Conservation (phyloP, 1,139 yeast genomes). For the Yamadazyma mexicana region DNA sequence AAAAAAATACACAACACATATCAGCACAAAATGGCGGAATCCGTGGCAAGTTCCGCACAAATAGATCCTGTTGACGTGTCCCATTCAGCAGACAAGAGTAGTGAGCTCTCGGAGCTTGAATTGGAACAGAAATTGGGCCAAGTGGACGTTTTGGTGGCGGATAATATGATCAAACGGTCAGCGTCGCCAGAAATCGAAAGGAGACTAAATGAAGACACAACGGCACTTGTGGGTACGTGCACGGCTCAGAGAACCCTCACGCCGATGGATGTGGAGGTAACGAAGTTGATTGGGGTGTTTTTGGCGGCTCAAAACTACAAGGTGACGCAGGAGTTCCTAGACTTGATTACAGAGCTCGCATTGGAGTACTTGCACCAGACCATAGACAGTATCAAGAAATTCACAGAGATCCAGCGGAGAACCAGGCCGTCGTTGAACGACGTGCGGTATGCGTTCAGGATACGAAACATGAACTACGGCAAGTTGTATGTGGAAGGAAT, state of each 20-base stretch:
- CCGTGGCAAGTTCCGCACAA: too few relatives aligned
- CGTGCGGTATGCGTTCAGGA: slow-evolving; percentile 47
- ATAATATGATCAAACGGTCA: slow-evolving; percentile 1
- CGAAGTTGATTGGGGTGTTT: slow-evolving; percentile 32
- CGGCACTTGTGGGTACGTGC: neutral
- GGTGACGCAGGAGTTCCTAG: slow-evolving; percentile 45
- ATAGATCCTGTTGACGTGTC: too few relatives aligned
- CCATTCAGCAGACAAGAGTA: too few relatives aligned
- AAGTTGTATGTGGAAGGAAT: slow-evolving; percentile 45
- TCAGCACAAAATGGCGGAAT: too few relatives aligned
- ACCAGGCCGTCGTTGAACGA: slow-evolving; percentile 60
- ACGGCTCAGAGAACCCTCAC: slow-evolving; percentile 9
- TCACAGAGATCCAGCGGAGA: slow-evolving; percentile 71
- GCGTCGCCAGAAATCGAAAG: slow-evolving; percentile 1
- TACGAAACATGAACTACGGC: slow-evolving; percentile 43
- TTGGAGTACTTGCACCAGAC: slow-evolving; percentile 51
- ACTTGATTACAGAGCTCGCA: slow-evolving; percentile 48
- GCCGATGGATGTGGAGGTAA: slow-evolving; percentile 38
- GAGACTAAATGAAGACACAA: slow-evolving; percentile 3
- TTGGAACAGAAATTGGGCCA: neutral
- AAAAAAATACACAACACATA: too few relatives aligned
- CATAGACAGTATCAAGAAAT: slow-evolving; percentile 46
- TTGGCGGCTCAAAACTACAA: slow-evolving; percentile 37
- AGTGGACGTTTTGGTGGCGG: slow-evolving; percentile 2
- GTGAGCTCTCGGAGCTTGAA: neutral